These are phyloP conservation scores for Hyphodiscus hymeniophilus DNA, from an alignment of 495 filamentous ascomycete species.

Conservation along the genomic window DNA sequence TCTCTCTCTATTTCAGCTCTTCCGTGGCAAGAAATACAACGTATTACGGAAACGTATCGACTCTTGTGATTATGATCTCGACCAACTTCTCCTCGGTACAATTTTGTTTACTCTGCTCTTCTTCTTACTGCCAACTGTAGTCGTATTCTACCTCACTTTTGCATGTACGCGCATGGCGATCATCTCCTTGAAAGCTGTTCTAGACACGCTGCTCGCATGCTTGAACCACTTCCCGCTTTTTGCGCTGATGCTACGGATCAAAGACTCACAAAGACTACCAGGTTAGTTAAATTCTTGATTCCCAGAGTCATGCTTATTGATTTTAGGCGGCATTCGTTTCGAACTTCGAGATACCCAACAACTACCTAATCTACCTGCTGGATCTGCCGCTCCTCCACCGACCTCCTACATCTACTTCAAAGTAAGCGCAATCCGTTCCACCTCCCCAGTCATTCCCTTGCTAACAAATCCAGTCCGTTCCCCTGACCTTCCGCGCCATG, in stretches of 20 bases:
- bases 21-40: slow-evolving; percentile 95
- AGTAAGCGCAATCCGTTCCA: slow-evolving; percentile 34
- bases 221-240: slow-evolving; percentile 98
- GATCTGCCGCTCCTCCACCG: slow-evolving; percentile 27
- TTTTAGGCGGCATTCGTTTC: slow-evolving; percentile 75
- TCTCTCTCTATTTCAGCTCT: slow-evolving; percentile 93
- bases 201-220: slow-evolving; percentile 88
- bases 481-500: slow-evolving; percentile 82
- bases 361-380: slow-evolving; percentile 21
- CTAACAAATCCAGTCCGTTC: slow-evolving; percentile 56
- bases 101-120: slow-evolving; percentile 94
- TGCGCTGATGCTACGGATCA: slow-evolving; percentile 90
- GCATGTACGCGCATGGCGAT: slow-evolving; percentile 90
- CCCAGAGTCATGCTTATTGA: not conserved
- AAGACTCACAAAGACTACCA: slow-evolving; percentile 84
- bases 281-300: slow-evolving; percentile 43
- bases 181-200: slow-evolving; percentile 78
- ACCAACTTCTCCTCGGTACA: slow-evolving; percentile 92
- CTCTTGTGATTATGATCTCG: slow-evolving; percentile 96
- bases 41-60: slow-evolving; percentile 96
- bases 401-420: slow-evolving; percentile 76
- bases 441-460: not conserved
- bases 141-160: slow-evolving; percentile 96
- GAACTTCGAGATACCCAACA: slow-evolving; percentile 70
- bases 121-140: slow-evolving; percentile 89